These are phyloP conservation scores for Teratosphaeria gauchensis DNA, from an alignment of 2,329 filamentous ascomycete species.

Conservation along the genomic window DNA sequence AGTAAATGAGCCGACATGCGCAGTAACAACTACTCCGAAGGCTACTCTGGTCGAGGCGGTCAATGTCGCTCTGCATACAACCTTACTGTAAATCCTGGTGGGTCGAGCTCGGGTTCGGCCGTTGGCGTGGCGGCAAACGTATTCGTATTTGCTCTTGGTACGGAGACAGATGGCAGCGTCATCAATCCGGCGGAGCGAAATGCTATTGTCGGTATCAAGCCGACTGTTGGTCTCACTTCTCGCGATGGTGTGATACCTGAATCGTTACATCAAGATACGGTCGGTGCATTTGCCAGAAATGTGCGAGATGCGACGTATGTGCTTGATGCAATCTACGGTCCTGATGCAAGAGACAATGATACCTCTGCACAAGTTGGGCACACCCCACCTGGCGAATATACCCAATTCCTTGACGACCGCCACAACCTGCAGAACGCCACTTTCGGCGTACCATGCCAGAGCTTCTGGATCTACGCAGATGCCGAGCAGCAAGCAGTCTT, in stretches of 20 bases:
- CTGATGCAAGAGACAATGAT: slow-evolving; percentile 56
- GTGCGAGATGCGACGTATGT: slow-evolving; percentile 59
- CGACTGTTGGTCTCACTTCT: slow-evolving; percentile 64
- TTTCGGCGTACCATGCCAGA: slow-evolving; percentile 63
- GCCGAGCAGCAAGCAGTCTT: slow-evolving; percentile 45
- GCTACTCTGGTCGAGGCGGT: slow-evolving; percentile 55
- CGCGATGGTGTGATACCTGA: slow-evolving; percentile 51
- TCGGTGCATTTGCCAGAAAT: slow-evolving; percentile 58
- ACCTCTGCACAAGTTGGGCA: slow-evolving; percentile 29
- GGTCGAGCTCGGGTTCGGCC: slow-evolving; percentile 58
- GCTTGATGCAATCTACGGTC: slow-evolving; percentile 58
- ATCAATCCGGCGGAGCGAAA: slow-evolving; percentile 64
- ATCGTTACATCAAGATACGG: slow-evolving; percentile 56
- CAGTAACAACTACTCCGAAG: slow-evolving; percentile 56
- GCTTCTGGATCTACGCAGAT: slow-evolving; percentile 57
- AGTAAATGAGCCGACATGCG: slow-evolving; percentile 70
- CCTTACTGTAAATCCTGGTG: slow-evolving; percentile 57
- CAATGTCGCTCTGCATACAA: slow-evolving; percentile 60
- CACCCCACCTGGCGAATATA: too few species aligned
- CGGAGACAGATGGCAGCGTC: slow-evolving; percentile 60
- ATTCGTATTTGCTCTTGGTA: slow-evolving; percentile 57
- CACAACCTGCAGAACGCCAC: slow-evolving; percentile 48
- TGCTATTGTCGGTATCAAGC: slow-evolving; percentile 63
- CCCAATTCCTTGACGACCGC: slow-evolving; percentile 30
- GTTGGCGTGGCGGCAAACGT: slow-evolving; percentile 55